Evolutionary conservation across 2,329 filamentous ascomycete genomes (phyloP), one percentile per base, ranked within the genome.

Genomic region (Aureobasidium sp.): DNA sequence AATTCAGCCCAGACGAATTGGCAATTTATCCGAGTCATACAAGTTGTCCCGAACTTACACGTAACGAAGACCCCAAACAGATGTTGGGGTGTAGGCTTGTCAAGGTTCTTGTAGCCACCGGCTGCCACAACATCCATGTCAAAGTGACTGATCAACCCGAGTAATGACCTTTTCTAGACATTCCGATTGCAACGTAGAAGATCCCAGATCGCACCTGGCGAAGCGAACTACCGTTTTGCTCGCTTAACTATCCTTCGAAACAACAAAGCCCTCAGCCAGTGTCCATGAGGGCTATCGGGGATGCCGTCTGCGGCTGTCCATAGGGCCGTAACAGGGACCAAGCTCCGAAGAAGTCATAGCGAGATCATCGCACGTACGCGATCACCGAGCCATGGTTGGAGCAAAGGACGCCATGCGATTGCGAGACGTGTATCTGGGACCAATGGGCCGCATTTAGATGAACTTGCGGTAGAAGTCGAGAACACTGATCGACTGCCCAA

Each of bases 241-340:
- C 52, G 52, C 52, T 56, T 44, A 56, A 32, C 20, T 9, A 44
- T 39, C 6, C 39, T 44, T 34, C 29, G 12, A 46, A 57, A 23
- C 41, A 46, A n/a, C 27, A 34, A 26, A 36, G n/a, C 8, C 42
- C 12, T 26, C 39, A 46, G 29, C 53, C 39, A 57, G 39, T 36
- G n/a, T 46, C 27, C 29, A 32, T 6, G 39, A 56, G 13, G 44
- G 29, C n/a, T 46, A 13, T 57, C 53, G 53, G 41, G 17, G 20
- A 34, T 57, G 26, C 53, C 53, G 41, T 44, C 10, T 57, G 53
- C 41, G 53, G 53, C 53, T 34, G 20, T 26, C 53, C 41, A 46
- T 36, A 36, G 29, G 39, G 41, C 17, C 27, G 27, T 26, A 46
- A n/a, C 53, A 36, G 6, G 41, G 41, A 32, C 41, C 41, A 46